A percentile compares a stretch with the other conserved stretches of the same genome.
Evolutionary conservation across 2,329 filamentous ascomycete genomes (phyloP).

Genomic region (Graphiopsis chlorocephala): DNA sequence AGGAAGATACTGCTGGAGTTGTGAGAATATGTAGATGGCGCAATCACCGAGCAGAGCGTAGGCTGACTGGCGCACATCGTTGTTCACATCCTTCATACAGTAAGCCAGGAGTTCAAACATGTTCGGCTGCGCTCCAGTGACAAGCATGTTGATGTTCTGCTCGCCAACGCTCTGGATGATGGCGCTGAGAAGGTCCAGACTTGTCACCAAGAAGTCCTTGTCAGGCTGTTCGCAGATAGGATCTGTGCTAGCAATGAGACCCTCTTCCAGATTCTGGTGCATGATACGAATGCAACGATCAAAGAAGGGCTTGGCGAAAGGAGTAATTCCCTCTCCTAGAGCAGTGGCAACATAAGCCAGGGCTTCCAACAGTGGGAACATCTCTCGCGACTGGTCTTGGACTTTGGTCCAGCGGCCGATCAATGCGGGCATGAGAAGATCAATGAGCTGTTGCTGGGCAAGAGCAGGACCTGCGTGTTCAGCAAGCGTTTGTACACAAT

Average conservation of each 20-base stretch:
- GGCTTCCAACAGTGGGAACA: slow-evolving; percentile 94
- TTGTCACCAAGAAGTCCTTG: slow-evolving; percentile 96
- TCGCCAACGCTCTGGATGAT: slow-evolving; percentile 85
- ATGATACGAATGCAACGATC: slow-evolving; percentile 85
- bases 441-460: slow-evolving; percentile 75
- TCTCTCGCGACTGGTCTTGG: slow-evolving; percentile 81
- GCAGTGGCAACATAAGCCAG: slow-evolving; percentile 90
- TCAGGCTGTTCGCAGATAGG: slow-evolving; percentile 73
- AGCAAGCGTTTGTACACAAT: slow-evolving; percentile 94
- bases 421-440: slow-evolving; percentile 87
- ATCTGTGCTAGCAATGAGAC: slow-evolving; percentile 64
- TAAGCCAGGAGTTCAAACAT: slow-evolving; percentile 89
- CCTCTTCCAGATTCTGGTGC: slow-evolving; percentile 83
- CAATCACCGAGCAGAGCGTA: slow-evolving; percentile 94
- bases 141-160: slow-evolving; percentile 70
- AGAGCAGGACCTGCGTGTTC: slow-evolving; percentile 83
- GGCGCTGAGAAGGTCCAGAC: slow-evolving; percentile 85
- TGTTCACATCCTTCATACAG: slow-evolving; percentile 87
- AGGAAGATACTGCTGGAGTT: slow-evolving; percentile 71
- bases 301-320: slow-evolving; percentile 85
- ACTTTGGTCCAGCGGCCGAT: slow-evolving; percentile 86
- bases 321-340: slow-evolving; percentile 75
- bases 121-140: slow-evolving; percentile 70
- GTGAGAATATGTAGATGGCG: slow-evolving; percentile 83
- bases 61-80: slow-evolving; percentile 92